Percentiles rank a stretch among this genome's conserved stretches.
Conservation (phyloP, 257 asterid genomes). For the Perilla frutescens region DNA sequence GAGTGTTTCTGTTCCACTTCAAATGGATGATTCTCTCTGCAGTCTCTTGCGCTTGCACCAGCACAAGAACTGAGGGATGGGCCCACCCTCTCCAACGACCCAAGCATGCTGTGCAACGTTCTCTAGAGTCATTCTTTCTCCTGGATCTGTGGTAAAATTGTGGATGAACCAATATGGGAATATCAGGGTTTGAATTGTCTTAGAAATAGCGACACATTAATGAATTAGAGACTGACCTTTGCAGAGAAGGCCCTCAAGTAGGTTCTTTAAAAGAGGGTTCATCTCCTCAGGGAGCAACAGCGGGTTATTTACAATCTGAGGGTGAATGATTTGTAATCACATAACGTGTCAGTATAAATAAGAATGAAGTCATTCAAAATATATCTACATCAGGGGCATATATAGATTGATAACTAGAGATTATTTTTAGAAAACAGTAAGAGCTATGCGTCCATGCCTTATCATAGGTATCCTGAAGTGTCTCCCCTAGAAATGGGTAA, state of each 20-base stretch:
- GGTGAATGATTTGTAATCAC: slow-evolving; percentile 28
- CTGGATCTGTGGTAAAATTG: slow-evolving; percentile 64
- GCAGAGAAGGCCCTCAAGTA: slow-evolving; percentile 91
- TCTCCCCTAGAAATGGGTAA: slow-evolving; percentile 92
- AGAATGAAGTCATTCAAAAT: neutral
- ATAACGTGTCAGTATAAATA: neutral
- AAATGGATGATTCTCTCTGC: slow-evolving; percentile 31
- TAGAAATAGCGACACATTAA: neutral
- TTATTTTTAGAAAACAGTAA: slow-evolving; percentile 2
- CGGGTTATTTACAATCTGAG: slow-evolving; percentile 77
- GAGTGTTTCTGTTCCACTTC: slow-evolving; percentile 36
- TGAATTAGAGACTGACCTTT: slow-evolving; percentile 61
- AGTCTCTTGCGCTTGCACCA: slow-evolving; percentile 71
- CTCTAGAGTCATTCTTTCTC: slow-evolving; percentile 66
- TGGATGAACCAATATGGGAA: slow-evolving; percentile 1
- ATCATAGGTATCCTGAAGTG: slow-evolving; percentile 94
- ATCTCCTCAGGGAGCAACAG: slow-evolving; percentile 72
- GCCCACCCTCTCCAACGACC: slow-evolving; percentile 82
- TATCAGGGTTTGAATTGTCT: neutral
- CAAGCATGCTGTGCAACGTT: slow-evolving; percentile 72
- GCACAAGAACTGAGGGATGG: slow-evolving; percentile 60
- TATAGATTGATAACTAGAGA: neutral
- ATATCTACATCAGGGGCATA: neutral
- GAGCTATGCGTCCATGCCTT: slow-evolving; percentile 51
- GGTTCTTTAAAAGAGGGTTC: slow-evolving; percentile 77